A percentile compares a stretch with the other conserved stretches of the same genome.
Conservation (phyloP, 2,329 filamentous ascomycete species). For the Aureobasidium sp. region DNA sequence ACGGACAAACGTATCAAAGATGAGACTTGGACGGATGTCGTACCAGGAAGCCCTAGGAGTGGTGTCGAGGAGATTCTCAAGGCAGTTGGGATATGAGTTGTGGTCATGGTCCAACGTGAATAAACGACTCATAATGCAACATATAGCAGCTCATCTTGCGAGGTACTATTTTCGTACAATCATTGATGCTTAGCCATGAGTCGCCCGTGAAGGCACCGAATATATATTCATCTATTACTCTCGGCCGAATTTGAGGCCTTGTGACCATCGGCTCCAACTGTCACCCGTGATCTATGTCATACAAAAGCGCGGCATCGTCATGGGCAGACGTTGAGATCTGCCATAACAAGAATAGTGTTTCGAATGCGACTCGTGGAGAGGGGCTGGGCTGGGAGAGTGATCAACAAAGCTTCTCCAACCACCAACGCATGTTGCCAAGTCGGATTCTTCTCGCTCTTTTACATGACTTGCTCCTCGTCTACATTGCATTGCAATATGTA, state of each 20-base stretch:
- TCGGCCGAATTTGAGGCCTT: not conserved
- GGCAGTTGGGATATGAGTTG: constrained; percentile 19
- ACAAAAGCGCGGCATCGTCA: not conserved
- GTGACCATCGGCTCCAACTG: not conserved
- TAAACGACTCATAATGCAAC: not conserved
- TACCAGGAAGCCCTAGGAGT: constrained; percentile 56
- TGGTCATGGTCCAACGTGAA: not conserved
- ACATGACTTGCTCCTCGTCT: not conserved
- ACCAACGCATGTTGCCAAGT: constrained; percentile 4
- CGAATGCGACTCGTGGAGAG: not conserved
- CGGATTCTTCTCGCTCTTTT: not conserved
- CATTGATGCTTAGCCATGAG: not conserved
- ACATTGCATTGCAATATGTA: not conserved
- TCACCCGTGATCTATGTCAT: not conserved
- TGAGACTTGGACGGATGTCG: constrained; percentile 24
- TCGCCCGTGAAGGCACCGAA: not conserved
- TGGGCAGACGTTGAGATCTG: not conserved
- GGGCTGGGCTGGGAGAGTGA: not conserved
- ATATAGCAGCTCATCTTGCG: not conserved
- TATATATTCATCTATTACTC: not conserved
- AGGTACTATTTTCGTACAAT: not conserved
- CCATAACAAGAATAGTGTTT: constrained; percentile 5
- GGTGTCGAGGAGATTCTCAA: constrained; percentile 60
- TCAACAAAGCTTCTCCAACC: not conserved
- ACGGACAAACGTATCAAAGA: constrained; percentile 35